Percentiles rank a stretch among this genome's conserved stretches.
Evolutionary conservation across 805 yeast species (phyloP).

Genomic region (Hanseniaspora guilliermondii): DNA sequence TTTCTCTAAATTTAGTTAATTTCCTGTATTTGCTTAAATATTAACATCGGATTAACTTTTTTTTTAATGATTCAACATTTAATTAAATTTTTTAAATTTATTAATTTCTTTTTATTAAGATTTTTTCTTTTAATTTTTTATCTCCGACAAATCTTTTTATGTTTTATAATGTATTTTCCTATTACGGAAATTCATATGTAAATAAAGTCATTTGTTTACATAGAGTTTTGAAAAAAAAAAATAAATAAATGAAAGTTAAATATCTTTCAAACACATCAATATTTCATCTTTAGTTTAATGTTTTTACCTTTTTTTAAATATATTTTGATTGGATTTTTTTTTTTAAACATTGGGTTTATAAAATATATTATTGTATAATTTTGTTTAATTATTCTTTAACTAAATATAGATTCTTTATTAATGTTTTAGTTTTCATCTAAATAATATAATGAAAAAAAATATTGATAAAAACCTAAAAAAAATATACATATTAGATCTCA

Average conservation of each 20-base stretch:
- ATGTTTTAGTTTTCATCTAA: too few relatives aligned
- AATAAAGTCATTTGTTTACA: neutral
- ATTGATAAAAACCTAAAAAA: neutral
- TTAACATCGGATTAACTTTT: too few relatives aligned
- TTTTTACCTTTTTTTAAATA: neutral
- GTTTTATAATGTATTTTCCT: neutral
- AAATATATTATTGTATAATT: too few relatives aligned
- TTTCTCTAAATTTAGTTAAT: too few relatives aligned
- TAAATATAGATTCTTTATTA: too few relatives aligned
- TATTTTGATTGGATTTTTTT: neutral
- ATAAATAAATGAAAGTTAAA: neutral
- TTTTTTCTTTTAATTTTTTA: neutral
- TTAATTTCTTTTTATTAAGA: too few relatives aligned
- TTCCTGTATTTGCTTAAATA: too few relatives aligned
- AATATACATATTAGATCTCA: neutral
- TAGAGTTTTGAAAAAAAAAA: neutral
- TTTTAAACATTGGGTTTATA: too few relatives aligned
- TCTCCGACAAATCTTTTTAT: neutral
- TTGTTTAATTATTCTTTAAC: too few relatives aligned
- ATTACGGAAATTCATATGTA: neutral
- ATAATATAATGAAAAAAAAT: too few relatives aligned
- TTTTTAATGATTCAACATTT: too few relatives aligned
- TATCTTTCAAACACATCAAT: neutral
- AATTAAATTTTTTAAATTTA: too few relatives aligned
- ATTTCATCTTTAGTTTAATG: neutral